Base-by-base conservation (phyloP, 345 rosid species). In the Limnanthes douglasii region DNA sequence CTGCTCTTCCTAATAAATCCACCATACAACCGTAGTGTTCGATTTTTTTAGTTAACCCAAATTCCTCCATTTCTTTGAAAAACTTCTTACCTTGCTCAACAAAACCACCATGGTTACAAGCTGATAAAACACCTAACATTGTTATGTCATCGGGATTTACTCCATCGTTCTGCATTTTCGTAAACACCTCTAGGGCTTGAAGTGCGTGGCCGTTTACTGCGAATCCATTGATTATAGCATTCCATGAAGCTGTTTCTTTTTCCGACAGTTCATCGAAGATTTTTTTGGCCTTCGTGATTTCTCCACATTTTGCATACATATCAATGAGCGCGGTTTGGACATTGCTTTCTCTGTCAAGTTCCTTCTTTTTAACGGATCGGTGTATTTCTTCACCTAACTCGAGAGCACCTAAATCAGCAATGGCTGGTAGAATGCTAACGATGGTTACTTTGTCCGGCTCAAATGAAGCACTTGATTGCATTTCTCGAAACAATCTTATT, bases 291-390 rank as follows among this genome's bases (percentile, higher is more conserved):
- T 53, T 54, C 15, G 37, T 45, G 36, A 71, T 48, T 51, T 79
- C 85, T 13, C 96, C 93, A 12, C 79, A 75, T 57, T 85, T 79
- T 6, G 85, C 70, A 41, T 73, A 79, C 96, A 85, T 76, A 54
- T 79, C 88, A 19, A 85, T 57, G 31, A 85, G 71, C 9, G 85
- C 78, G 10, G 81, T 73, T 26, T 73, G 49, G 1, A 75, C 78
- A 39, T 71, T 69, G 48, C 31, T 60, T 38, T 53, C 59, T 45
- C 45, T 51, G 52, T 67, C 70, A 1, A 79, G 60, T 39, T 71
- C 73, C 47, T 59, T 76, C 57, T 65, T 59, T 41, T 28, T 35
- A 32, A 37, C 73, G 48, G 54, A 76, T 30, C 3, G 51, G 46
- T 71, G 80, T 48, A 82, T 57, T 85, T 72, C 73, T 26, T 66